phyloP scores from a whole-genome alignment of 306 rosid genomes.

The Nissolia schottii region DNA sequence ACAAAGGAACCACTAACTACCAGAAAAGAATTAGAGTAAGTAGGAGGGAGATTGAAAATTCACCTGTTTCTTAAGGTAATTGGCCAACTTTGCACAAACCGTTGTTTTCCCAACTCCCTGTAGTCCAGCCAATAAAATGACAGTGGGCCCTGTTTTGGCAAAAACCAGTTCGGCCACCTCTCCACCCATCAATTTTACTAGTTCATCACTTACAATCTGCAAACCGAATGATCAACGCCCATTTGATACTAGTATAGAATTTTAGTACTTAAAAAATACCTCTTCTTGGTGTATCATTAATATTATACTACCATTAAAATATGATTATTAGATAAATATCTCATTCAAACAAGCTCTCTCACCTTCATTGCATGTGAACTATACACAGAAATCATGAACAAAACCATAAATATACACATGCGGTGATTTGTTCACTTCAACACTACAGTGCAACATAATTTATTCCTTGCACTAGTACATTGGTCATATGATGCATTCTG shows the following conservation, averaged over 20 bases:
- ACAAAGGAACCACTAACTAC: not conserved
- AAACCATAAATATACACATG: not conserved
- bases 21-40: not conserved
- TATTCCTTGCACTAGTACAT: not conserved
- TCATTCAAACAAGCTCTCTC: not conserved
- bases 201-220: conserved; percentile 92
- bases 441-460: not conserved
- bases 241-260: conserved; percentile 1
- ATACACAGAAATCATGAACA: not conserved
- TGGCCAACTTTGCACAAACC: conserved; percentile 89
- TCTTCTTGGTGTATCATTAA: not conserved
- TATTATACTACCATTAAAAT: not conserved
- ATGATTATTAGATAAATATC: not conserved
- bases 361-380: not conserved
- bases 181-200: conserved; percentile 95
- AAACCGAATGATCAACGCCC: conserved; percentile 22
- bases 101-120: conserved; percentile 99
- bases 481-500: not conserved
- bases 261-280: not conserved
- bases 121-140: conserved; percentile 91
- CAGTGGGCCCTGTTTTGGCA: conserved; percentile 75
- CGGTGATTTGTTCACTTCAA: not conserved
- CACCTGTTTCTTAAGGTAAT: conserved; percentile 91
- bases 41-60: conserved; percentile 15
- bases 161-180: conserved; percentile 84